phyloP scores from a whole-genome alignment of 2,329 filamentous ascomycete genomes.

The Pseudogymnoascus sp. region DNA sequence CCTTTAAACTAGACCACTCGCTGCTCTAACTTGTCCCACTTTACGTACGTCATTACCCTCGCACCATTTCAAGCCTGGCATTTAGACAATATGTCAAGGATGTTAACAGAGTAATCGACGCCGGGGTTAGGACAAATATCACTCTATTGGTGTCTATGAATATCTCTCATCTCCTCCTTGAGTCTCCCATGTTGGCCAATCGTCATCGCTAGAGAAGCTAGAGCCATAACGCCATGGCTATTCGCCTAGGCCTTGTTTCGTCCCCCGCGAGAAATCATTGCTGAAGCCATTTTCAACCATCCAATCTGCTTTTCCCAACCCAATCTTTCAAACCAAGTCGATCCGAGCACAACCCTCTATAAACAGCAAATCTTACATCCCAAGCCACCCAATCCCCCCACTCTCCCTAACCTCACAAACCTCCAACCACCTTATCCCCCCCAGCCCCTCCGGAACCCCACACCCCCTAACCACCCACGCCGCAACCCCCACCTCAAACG shows the following conservation, averaged over 20 bases:
- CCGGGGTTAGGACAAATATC: not conserved
- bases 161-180: not conserved
- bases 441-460: conserved; percentile 28
- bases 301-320: not conserved
- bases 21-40: too few species aligned
- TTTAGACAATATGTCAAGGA: too few species aligned
- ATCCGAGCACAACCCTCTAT: not conserved
- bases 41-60: too few species aligned
- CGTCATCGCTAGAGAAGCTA: not conserved
- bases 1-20: too few species aligned
- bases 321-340: not conserved
- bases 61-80: too few species aligned
- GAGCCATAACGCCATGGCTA: not conserved
- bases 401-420: conserved; percentile 19
- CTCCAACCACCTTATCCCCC: conserved; percentile 26
- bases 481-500: conserved; percentile 27
- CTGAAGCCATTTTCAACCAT: not conserved
- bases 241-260: not conserved
- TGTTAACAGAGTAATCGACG: too few species aligned
- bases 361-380: not conserved
- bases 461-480: conserved; percentile 29
- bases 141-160: not conserved
- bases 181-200: not conserved
- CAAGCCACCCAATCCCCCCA: not conserved
- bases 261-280: not conserved